Base-by-base conservation (phyloP, 116 monocot genomes). In the Trichopus zeylanicus region DNA sequence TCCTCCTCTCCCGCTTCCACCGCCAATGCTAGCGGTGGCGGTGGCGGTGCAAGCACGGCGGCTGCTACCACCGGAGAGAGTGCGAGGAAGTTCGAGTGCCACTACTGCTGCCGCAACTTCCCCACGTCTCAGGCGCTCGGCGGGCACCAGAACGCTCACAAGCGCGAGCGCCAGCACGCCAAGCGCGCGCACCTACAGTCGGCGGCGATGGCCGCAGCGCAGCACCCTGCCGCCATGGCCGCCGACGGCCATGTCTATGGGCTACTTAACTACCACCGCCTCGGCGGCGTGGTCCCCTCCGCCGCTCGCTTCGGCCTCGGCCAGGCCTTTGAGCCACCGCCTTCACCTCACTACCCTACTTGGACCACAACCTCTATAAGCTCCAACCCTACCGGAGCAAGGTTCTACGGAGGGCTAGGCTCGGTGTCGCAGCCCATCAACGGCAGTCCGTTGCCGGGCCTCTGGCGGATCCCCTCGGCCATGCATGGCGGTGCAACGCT, bases 141-240 rank as follows among this genome's bases (percentile, higher is more conserved):
- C 51, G 86, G 89, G 8, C 89, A 89, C 73, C 89, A 72, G 73
- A 89, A 86, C 74, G 88, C 88, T 20, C 88, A 88, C 80, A 88
- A 88, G 69, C 71, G 88, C 13, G 88, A 88, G 77, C 68, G 88
- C 20, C 88, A 88, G 74, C 74, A 88, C 55, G 84, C 88, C 8
- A 88, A 88, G 74, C 62, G 84, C 1, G 81, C 75, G 0, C 81
- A 88, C 46, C 77, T 83, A 59, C 80, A 76, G 35, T 65, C 73
- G 2, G 55, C 79, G 57, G 39, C 73, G 38, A 70, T 65, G 55
- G 75, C 70, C 10, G 56, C 68, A n/a, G 70, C 70, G 9, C 67
- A 67, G 63, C 66, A 82, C 74, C 63, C 61, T 34, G 20, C 52
- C 31, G 27, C 48, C 58, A 29, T 35, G 11, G 9, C 27, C 56